phyloP scores from a whole-genome alignment of 202 grass and related monocot genomes.

The Cymbopogon flexuosus region DNA sequence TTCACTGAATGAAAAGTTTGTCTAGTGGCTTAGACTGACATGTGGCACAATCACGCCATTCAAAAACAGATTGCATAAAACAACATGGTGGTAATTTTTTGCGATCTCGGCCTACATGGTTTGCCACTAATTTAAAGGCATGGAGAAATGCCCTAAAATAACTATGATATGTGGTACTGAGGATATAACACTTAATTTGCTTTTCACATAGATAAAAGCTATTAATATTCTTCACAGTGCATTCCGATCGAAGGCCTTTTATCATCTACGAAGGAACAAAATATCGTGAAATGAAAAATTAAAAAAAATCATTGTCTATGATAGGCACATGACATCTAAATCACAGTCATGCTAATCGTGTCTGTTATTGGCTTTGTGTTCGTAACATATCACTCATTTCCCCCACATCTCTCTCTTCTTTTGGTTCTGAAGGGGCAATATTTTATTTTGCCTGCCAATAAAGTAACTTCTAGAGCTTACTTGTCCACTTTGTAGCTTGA shows the following conservation, averaged over 20 bases:
- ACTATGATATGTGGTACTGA: conserved; percentile 18
- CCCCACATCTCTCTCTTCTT: not conserved
- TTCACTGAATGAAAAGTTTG: conserved; percentile 10
- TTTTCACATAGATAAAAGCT: conserved; percentile 8
- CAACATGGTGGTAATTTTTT: conserved; percentile 6
- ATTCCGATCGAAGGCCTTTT: conserved; percentile 1
- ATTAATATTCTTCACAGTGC: not conserved
- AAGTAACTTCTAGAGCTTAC: conserved; percentile 40
- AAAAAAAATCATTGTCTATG: conserved; percentile 17
- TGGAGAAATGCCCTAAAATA: conserved; percentile 21
- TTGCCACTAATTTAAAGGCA: conserved; percentile 40
- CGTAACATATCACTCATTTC: not conserved
- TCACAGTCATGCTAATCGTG: not conserved
- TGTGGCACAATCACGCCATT: conserved; percentile 20
- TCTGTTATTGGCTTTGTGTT: conserved; percentile 2
- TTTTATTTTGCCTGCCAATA: conserved; percentile 20
- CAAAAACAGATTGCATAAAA: conserved; percentile 36
- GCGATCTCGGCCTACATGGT: conserved; percentile 37
- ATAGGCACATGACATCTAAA: conserved; percentile 16
- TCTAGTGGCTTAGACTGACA: conserved; percentile 23
- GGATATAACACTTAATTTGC: conserved; percentile 3
- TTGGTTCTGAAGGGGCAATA: not conserved
- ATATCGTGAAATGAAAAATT: not conserved
- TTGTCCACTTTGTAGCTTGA: conserved; percentile 77
- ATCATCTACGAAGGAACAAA: conserved; percentile 7